Percentiles rank a stretch among this genome's conserved stretches.
Conservation (phyloP, 163 green algal species). For the Volvox carteri region DNA sequence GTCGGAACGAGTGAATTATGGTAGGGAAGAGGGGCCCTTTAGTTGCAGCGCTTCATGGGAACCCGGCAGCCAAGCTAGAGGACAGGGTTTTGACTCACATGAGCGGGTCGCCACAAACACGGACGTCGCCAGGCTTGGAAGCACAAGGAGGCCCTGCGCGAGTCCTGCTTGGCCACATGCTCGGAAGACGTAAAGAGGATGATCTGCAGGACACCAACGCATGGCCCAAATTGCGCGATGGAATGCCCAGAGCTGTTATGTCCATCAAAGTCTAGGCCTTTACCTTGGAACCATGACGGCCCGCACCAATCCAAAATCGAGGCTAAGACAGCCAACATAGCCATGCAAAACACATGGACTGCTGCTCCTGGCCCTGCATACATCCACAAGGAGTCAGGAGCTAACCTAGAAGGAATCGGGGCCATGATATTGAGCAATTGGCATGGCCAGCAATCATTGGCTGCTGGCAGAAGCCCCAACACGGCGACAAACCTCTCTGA, state of each 20-base stretch:
- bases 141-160: constrained; percentile 42
- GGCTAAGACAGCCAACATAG: not conserved
- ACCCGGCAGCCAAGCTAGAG: too few species aligned
- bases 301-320: not conserved
- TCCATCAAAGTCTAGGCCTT: too few species aligned
- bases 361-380: not conserved
- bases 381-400: too few species aligned
- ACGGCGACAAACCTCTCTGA: constrained; percentile 20
- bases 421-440: too few species aligned
- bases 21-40: too few species aligned
- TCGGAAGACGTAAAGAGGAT: constrained; percentile 35
- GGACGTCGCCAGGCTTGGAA: constrained; percentile 35
- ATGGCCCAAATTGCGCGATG: too few species aligned
- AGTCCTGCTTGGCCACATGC: constrained; percentile 32
- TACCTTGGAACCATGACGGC: constrained; percentile 32
- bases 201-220: not conserved
- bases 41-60: too few species aligned
- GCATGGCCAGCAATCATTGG: not conserved
- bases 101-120: constrained; percentile 26
- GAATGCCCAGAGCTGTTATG: too few species aligned
- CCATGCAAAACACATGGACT: not conserved
- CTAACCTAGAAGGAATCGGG: too few species aligned
- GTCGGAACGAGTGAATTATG: too few species aligned
- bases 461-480: not conserved
- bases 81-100: constrained; percentile 40